These are phyloP conservation scores for Vigna nakashimae DNA, from an alignment of 306 rosid species.

Conservation along the genomic window DNA sequence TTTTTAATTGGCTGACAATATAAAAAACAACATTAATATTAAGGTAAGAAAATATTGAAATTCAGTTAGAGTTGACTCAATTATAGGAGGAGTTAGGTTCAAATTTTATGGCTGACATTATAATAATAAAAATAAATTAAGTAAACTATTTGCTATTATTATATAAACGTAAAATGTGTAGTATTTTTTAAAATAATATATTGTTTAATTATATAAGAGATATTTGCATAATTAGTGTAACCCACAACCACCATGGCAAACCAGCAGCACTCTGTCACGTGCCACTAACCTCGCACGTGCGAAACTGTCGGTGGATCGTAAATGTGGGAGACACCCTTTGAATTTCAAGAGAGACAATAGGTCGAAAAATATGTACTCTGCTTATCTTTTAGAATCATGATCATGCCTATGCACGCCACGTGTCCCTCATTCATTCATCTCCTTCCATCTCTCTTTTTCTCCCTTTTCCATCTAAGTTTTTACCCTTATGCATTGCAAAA, in stretches of 20 bases:
- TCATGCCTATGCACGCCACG: conserved; percentile 33
- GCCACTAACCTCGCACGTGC: conserved; percentile 46
- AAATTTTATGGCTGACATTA: too few relatives aligned
- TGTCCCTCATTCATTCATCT: not conserved
- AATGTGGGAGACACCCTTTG: not conserved
- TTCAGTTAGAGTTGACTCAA: too few relatives aligned
- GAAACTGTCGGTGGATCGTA: conserved; percentile 60
- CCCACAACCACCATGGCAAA: conserved; percentile 50
- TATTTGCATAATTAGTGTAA: not conserved
- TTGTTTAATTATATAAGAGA: not conserved
- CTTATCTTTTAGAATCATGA: conserved; percentile 12
- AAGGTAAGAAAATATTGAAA: too few relatives aligned
- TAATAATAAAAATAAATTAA: too few relatives aligned
- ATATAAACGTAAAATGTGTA: too few relatives aligned
- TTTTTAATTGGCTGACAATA: too few relatives aligned
- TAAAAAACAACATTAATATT: too few relatives aligned
- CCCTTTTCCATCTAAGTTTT: not conserved
- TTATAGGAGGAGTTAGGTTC: too few relatives aligned
- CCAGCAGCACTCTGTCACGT: conserved; percentile 48
- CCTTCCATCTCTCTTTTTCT: not conserved
- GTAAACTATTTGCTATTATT: too few relatives aligned
- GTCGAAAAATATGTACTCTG: conserved; percentile 2
- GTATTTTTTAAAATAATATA: not conserved
- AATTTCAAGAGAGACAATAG: not conserved
- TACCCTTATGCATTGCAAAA: too few relatives aligned